Conservation (phyloP, 2,329 filamentous ascomycete genomes). For the Pseudogymnoascus verrucosus region DNA sequence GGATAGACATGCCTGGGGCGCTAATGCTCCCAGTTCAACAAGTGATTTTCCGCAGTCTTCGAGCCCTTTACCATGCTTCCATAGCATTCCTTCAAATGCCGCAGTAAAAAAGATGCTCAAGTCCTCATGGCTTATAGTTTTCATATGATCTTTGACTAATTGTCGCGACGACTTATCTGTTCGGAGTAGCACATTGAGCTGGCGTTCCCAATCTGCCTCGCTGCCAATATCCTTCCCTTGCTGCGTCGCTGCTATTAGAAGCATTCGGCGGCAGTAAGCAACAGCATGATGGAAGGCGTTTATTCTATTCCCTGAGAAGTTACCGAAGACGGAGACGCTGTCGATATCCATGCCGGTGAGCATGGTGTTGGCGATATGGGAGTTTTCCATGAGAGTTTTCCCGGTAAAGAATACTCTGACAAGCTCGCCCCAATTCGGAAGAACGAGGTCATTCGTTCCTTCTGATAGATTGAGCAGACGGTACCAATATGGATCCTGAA, state of each 20-base stretch:
- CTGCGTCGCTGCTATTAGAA: conserved; percentile 46
- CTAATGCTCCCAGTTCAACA: conserved; percentile 44
- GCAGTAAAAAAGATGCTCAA: conserved; percentile 42
- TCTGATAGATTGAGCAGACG: conserved; percentile 49
- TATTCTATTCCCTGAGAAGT: conserved; percentile 34
- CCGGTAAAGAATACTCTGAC: conserved; percentile 41
- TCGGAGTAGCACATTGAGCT: conserved; percentile 63
- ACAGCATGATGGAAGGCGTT: conserved; percentile 61
- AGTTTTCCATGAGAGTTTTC: conserved; percentile 26
- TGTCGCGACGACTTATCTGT: conserved; percentile 59
- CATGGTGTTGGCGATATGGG: conserved; percentile 24
- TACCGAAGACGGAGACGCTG: conserved; percentile 30
- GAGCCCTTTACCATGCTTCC: conserved; percentile 30
- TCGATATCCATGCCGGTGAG: conserved; percentile 35
- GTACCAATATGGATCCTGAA: conserved; percentile 56
- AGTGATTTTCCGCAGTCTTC: conserved; percentile 46
- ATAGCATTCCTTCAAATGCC: conserved; percentile 49
- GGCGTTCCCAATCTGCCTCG: conserved; percentile 77
- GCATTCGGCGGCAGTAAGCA: conserved; percentile 56
- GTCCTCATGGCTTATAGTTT: conserved; percentile 31
- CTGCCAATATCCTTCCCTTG: conserved; percentile 32
- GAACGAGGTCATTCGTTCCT: conserved; percentile 31
- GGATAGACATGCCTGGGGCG: conserved; percentile 43
- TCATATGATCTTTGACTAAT: conserved; percentile 48
- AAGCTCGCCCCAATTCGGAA: conserved; percentile 47